phyloP scores from a whole-genome alignment of 2,329 filamentous ascomycete species.

The Xylariales sp. region DNA sequence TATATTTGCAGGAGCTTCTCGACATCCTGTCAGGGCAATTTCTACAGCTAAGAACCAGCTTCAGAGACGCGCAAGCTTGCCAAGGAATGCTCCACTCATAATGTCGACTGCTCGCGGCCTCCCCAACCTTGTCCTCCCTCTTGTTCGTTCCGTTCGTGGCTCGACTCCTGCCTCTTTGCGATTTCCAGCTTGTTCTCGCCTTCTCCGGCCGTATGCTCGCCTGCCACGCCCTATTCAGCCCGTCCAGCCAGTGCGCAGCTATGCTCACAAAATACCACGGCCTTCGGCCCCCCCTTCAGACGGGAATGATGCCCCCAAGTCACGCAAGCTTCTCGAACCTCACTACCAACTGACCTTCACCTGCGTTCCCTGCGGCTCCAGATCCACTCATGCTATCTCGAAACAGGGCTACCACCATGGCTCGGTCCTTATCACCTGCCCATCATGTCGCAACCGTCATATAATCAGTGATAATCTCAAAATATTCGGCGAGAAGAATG shows the following conservation, averaged over 20 bases:
- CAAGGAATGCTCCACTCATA: no score
- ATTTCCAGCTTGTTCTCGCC: no score
- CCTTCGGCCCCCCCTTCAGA: conserved; percentile 11
- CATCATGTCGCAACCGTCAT: conserved; percentile 79
- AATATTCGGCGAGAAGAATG: conserved; percentile 67
- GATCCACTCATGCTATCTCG: conserved; percentile 80
- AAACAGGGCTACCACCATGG: conserved; percentile 95
- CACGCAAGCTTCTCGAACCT: conserved; percentile 42
- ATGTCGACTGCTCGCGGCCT: no score
- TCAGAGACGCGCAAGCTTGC: no score
- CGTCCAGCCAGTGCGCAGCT: conserved; percentile 13
- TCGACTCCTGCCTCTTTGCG: no score
- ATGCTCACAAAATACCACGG: conserved; percentile 23
- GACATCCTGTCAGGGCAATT: no score
- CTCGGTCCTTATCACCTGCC: conserved; percentile 84
- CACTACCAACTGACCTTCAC: conserved; percentile 90
- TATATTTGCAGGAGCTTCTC: no score
- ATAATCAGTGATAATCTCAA: conserved; percentile 85
- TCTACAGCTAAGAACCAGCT: no score
- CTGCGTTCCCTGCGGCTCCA: conserved; percentile 76
- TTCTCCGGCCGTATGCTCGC: conserved; percentile 16
- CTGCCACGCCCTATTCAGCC: conserved; percentile 20
- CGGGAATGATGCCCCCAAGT: conserved; percentile 12
- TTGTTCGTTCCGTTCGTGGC: no score
- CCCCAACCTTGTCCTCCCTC: no score